These are phyloP conservation scores for Herpetomonas samuelpessoai DNA, from an alignment of 208 protist species.

Conservation along the genomic window DNA sequence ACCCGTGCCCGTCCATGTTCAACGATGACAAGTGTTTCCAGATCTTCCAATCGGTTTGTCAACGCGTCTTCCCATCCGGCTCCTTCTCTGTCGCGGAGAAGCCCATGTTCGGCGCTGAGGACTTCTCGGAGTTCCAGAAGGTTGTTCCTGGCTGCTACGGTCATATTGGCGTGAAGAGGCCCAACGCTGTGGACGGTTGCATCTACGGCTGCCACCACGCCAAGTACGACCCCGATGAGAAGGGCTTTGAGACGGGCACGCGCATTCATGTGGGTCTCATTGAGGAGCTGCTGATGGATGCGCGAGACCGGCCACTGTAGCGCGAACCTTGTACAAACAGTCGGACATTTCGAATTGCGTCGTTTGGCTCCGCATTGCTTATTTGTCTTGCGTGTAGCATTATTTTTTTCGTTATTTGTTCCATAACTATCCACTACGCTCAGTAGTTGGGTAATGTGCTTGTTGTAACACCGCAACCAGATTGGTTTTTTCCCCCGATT, in stretches of 20 bases:
- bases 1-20: slow-evolving; percentile 29
- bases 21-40: slow-evolving; percentile 23
- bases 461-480: no score
- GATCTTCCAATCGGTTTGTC: slow-evolving; percentile 28
- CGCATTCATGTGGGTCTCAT: slow-evolving; percentile 50
- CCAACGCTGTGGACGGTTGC: not conserved
- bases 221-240: slow-evolving; percentile 45
- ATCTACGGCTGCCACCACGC: slow-evolving; percentile 40
- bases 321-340: no score
- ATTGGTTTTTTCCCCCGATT: no score
- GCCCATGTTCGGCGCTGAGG: slow-evolving; percentile 16
- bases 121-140: slow-evolving; percentile 36
- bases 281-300: slow-evolving; percentile 45
- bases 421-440: no score
- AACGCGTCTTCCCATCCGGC: slow-evolving; percentile 20
- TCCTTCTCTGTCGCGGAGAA: not conserved
- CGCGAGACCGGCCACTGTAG: no score
- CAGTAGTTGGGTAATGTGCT: no score
- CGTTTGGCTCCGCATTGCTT: no score
- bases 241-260: slow-evolving; percentile 39
- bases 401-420: no score
- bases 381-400: no score
- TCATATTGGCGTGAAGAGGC: slow-evolving; percentile 10
- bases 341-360: no score
- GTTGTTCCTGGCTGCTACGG: slow-evolving; percentile 33